Evolutionary conservation across 2,329 filamentous ascomycete species (phyloP).

Genomic region (Davidsoniella australis): DNA sequence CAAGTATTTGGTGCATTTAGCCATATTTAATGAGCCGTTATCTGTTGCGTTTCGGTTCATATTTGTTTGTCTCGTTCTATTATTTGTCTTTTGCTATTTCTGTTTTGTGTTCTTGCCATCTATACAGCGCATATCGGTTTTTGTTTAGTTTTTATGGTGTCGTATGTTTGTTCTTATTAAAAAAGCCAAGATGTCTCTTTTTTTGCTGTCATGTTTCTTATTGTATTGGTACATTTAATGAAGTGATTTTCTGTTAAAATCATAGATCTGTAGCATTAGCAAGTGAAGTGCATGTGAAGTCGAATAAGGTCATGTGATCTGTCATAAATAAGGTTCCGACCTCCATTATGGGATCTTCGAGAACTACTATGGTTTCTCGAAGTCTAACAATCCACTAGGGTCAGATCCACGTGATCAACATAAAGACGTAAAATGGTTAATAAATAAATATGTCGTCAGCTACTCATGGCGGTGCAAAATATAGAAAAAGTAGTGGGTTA

Average conservation of each 20-base stretch:
- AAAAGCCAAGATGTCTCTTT: constrained; percentile 1
- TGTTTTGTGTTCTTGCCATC: constrained; percentile 2
- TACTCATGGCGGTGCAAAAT: no score
- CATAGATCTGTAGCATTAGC: not conserved
- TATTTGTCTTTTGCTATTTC: not conserved
- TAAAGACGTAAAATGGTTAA: no score
- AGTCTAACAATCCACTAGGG: no score
- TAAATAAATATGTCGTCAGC: no score
- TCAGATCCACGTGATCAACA: no score
- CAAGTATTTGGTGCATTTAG: no score
- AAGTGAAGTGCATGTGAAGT: no score
- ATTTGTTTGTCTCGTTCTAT: constrained; percentile 4
- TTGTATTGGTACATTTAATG: constrained; percentile 1
- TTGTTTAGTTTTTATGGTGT: constrained; percentile 3
- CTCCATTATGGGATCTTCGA: no score
- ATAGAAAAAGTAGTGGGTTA: no score
- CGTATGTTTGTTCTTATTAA: constrained; percentile 4
- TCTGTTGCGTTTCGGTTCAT: constrained; percentile 1
- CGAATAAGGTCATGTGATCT: no score
- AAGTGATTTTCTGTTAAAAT: constrained; percentile 3
- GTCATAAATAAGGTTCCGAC: no score
- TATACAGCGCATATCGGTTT: constrained; percentile 9
- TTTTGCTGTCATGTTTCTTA: constrained; percentile 4
- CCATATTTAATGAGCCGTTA: constrained; percentile 3
- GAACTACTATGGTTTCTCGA: no score